phyloP scores from a whole-genome alignment of 2,329 filamentous ascomycete genomes.

The Ophiostoma triangulosporum region DNA sequence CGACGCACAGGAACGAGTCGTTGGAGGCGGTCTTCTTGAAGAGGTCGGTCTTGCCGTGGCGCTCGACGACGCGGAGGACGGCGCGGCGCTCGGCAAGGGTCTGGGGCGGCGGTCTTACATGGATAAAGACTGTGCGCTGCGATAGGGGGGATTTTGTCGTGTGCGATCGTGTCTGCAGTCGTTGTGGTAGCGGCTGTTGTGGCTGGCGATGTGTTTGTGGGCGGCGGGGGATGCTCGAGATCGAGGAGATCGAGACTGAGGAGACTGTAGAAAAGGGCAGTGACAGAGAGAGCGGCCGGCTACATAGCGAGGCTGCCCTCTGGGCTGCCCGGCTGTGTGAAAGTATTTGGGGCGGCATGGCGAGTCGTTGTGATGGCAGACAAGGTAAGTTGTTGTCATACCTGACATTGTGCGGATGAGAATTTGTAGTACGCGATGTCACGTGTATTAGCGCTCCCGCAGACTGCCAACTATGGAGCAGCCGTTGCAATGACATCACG shows the following conservation, averaged over 20 bases:
- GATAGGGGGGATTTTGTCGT: not conserved
- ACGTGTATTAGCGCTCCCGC: no score
- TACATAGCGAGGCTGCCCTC: no score
- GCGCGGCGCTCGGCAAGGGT: conserved; percentile 41
- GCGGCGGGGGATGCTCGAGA: not conserved
- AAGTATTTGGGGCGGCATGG: no score
- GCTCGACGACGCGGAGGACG: conserved; percentile 37
- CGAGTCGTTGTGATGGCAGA: no score
- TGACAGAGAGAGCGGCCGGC: not conserved
- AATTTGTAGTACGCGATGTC: no score
- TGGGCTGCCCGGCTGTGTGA: no score
- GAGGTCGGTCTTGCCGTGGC: conserved; percentile 33
- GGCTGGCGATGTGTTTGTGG: not conserved
- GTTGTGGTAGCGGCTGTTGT: not conserved
- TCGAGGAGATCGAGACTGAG: not conserved
- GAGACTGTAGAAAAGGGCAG: not conserved
- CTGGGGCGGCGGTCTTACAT: conserved; percentile 36
- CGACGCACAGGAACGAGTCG: conserved; percentile 37
- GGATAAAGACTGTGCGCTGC: conserved; percentile 29
- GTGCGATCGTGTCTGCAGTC: not conserved
- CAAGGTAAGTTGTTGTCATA: no score
- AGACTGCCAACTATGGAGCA: no score
- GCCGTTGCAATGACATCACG: not conserved
- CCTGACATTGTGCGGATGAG: no score
- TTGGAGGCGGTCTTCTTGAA: conserved; percentile 36